These are phyloP conservation scores for Acorus calamus DNA, from an alignment of 106 monocot species.

Conservation along the genomic window DNA sequence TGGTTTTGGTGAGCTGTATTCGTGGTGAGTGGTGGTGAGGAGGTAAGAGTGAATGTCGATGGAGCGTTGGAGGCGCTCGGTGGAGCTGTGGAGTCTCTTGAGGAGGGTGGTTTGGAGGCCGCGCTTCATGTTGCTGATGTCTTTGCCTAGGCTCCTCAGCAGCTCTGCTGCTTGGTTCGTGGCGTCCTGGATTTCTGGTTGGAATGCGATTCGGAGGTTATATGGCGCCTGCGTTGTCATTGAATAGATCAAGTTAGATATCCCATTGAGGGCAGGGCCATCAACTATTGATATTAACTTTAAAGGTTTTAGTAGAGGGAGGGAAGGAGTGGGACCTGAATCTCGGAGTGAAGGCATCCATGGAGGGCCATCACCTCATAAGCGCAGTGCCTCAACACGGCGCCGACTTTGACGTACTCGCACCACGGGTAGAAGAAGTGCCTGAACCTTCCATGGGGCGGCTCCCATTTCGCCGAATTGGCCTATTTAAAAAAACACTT, in stretches of 20 bases:
- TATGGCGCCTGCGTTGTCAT: slow-evolving; percentile 49
- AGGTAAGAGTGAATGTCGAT: slow-evolving; percentile 81
- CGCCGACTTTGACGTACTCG: slow-evolving; percentile 63
- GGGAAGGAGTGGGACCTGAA: slow-evolving; percentile 38
- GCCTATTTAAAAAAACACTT: slow-evolving; percentile 23
- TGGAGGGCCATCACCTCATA: slow-evolving; percentile 79
- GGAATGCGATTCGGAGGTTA: slow-evolving; percentile 57
- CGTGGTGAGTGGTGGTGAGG: slow-evolving; percentile 28
- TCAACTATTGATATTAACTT: too few species aligned
- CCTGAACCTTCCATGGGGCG: slow-evolving; percentile 62
- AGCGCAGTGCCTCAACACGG: slow-evolving; percentile 55
- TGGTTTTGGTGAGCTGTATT: slow-evolving; percentile 3
- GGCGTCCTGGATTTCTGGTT: slow-evolving; percentile 49
- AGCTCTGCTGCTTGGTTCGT: slow-evolving; percentile 56
- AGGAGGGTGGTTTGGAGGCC: slow-evolving; percentile 29
- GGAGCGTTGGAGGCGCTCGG: slow-evolving; percentile 57
- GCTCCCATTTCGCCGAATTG: slow-evolving; percentile 70
- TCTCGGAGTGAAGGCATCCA: slow-evolving; percentile 78
- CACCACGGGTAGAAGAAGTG: slow-evolving; percentile 69
- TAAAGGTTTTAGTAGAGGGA: neutral
- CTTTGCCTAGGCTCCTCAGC: slow-evolving; percentile 45
- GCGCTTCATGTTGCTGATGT: slow-evolving; percentile 61
- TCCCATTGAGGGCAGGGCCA: too few species aligned
- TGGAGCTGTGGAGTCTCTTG: slow-evolving; percentile 48
- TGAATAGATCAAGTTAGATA: too few species aligned